Evolutionary conservation across 371 early-diverging fungal species (phyloP), one percentile per base, ranked within the genome.

Genomic region (Mortierella sp.): DNA sequence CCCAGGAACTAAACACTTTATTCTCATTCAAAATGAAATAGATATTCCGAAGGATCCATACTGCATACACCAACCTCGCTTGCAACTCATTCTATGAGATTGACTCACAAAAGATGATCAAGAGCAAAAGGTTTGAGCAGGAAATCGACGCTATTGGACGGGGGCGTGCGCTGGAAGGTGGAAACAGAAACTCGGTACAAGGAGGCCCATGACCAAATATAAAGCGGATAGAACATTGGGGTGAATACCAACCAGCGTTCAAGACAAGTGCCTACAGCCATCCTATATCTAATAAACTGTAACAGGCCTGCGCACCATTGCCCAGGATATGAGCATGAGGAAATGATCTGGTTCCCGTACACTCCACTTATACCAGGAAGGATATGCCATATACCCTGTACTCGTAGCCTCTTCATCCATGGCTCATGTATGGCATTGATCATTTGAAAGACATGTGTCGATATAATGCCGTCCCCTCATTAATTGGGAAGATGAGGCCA

Each of bases 1-100:
- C 22, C 1, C 35, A 9, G 31, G 23, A 34, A 57, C 35, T 35
- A 32, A 57, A 34, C 15, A 2, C 32, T 57, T 34, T 31, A 10
- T 31, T 2, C 5, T n/a, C n/a, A n/a, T n/a, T n/a, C n/a, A n/a
- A 32, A 57, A 57, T 22, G 22, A 34, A 57, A 57, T 82, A 94
- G 93, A 80, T 96, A 12, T 95, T 95, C 78, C 90, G 90, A 51
- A 87, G 89, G 68, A 89, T 96, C 28, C 97, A 96, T 76, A 72
- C 86, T 15, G 94, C 94, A 0, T 96, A 95, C 76, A 89, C 94
- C 6, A 76, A 88, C 28, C 88, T 93, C 61, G 89, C 92, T 5
- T 91, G 93, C 61, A 95, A 96, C 77, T 96, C 97, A 29, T 96
- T 96, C 76, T 92, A 92, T 60, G 90, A 90, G 28, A 66, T 87